A percentile compares a stretch with the other conserved stretches of the same genome.
These are phyloP conservation scores for Hansenula anomala DNA, from an alignment of 1,139 yeast species.

Conservation along the genomic window DNA sequence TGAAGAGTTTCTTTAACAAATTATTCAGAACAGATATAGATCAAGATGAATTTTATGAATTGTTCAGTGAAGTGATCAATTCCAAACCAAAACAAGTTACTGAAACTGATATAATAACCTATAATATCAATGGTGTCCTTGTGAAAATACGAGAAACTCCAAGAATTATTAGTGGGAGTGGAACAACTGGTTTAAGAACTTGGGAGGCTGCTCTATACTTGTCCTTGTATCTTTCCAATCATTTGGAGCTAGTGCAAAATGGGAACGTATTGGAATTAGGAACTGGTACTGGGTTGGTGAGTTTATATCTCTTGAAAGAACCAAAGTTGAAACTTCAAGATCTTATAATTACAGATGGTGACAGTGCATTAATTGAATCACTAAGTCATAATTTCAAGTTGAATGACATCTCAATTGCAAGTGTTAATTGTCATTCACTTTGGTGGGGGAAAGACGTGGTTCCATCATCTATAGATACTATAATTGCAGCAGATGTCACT, in stretches of 20 bases:
- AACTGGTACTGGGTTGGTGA: conserved; percentile 87
- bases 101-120: conserved; percentile 43
- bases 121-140: conserved; percentile 30
- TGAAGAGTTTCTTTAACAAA: conserved; percentile 36
- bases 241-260: conserved; percentile 19
- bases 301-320: conserved; percentile 42
- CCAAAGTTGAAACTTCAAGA: conserved; percentile 18
- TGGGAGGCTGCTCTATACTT: conserved; percentile 92
- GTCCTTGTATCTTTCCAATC: conserved; percentile 24
- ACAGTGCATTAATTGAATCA: conserved; percentile 51
- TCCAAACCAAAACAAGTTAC: conserved; percentile 39
- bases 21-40: conserved; percentile 17
- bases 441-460: conserved; percentile 55
- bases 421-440: conserved; percentile 35
- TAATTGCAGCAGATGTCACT: conserved; percentile 84
- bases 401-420: conserved; percentile 32
- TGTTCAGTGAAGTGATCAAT: conserved; percentile 39
- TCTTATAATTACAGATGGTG: conserved; percentile 74
- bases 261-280: conserved; percentile 64
- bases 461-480: conserved; percentile 36
- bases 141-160: conserved; percentile 58
- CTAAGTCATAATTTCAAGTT: conserved; percentile 40
- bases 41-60: conserved; percentile 49
- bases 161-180: conserved; percentile 58
- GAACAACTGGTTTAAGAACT: conserved; percentile 85